These are phyloP conservation scores for Avena insularis DNA, from an alignment of 176 grass and related monocot genomes.

Conservation along the genomic window DNA sequence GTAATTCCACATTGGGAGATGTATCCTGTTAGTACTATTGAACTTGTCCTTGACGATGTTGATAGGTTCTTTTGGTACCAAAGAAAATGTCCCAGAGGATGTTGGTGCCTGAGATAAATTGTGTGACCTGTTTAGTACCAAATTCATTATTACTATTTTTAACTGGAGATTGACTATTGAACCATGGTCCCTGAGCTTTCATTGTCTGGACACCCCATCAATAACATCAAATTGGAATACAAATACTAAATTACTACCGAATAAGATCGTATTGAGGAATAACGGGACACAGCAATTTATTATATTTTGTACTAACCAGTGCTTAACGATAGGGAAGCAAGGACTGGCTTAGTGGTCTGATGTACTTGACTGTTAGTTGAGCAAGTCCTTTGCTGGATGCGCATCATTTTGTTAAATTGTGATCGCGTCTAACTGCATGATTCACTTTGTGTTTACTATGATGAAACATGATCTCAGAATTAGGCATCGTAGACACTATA, in stretches of 20 bases:
- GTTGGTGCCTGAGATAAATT: neutral
- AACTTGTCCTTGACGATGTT: slow-evolving; percentile 16
- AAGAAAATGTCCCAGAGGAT: neutral
- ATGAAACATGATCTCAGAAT: neutral
- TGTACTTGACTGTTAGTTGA: neutral
- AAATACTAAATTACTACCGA: slow-evolving; percentile 2
- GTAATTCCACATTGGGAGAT: neutral
- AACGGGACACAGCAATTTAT: neutral
- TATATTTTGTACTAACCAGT: neutral
- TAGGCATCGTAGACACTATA: neutral
- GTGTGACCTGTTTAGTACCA: slow-evolving; percentile 20
- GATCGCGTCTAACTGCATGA: neutral
- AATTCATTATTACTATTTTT: slow-evolving; percentile 11
- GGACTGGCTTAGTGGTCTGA: slow-evolving; percentile 7
- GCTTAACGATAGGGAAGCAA: neutral
- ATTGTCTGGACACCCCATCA: slow-evolving; percentile 20
- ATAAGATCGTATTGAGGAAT: slow-evolving; percentile 39
- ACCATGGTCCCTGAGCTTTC: slow-evolving; percentile 11
- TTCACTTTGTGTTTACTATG: neutral
- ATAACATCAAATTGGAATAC: slow-evolving; percentile 13
- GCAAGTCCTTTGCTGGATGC: neutral
- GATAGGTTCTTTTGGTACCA: slow-evolving; percentile 18
- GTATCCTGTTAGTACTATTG: neutral
- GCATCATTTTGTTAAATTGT: neutral
- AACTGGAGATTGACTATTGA: slow-evolving; percentile 23